Evolutionary conservation across 805 yeast species (phyloP), one percentile per base, ranked within the genome.

Genomic region (Scheffersomyces coipomensis): DNA sequence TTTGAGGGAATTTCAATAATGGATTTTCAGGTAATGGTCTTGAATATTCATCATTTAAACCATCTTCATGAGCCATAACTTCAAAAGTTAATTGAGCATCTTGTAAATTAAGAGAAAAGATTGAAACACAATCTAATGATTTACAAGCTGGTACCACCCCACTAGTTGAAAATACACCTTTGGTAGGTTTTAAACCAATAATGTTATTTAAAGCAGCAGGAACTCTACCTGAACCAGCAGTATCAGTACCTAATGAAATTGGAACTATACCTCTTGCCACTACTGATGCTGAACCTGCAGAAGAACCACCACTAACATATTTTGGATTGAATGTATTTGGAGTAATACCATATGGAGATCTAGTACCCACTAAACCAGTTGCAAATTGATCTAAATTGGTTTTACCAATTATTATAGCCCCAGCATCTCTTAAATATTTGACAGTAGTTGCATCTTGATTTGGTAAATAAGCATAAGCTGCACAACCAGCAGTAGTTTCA

Each of bases 71-170:
- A 8, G 93, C 89, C 71, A 88, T 71, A 35, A 88, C 62, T 40
- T 75, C 71, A 62, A 88, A 86, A 17, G 81, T 77, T 18, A 76
- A 57, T 66, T 91, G 96, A 9, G 97, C 97, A 62, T 91, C 99
- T 24, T 73, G 66, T 44, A 93, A 62, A 47, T 81, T 85, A 46
- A 85, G 66, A 1, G 96, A 71, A 59, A 93, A 90, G 33, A 90
- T 76, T 11, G 96, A 88, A 18, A 88, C 95, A 62, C 96, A 88
- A 62, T 91, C 99, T 38, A 91, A 74, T 1, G 97, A 88, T 60
- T 84, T 87, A 66, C 99, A 91, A 13, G 98, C 98, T 12, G 98
- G 98, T 5, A 93, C 93, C n/a, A 91, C 96, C 46, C 99, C 99
- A 3, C 71, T 60, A 42, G 95, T 81, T 7, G 96, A 86, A 52